Base-by-base conservation (phyloP, 441 rosid genomes). In the Populus hybrid region DNA sequence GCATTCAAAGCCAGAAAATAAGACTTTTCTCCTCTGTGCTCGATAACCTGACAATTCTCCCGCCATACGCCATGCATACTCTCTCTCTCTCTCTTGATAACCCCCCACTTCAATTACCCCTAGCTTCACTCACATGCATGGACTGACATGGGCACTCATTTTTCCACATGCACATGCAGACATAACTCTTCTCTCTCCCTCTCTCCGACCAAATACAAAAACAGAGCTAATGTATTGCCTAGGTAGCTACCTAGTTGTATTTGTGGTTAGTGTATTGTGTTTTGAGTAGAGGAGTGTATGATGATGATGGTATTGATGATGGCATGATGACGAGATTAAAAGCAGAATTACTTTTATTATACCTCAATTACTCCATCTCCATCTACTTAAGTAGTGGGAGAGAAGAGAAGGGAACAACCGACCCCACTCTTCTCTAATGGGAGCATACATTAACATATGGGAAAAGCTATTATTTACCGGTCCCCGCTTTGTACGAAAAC, bases 151-250 rank as follows among this genome's bases (percentile, higher is more conserved):
- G 30, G 75, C 86, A 87, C 89, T 88, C 90, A 86, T 89, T 84
- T 78, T 73, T 70, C 82, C 89, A 86, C 90, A 87, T 91, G 90
- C 90, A 83, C 94, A 86, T 89, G 87, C 89, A 85, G 80, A 79
- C 72, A 34, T 50, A 59, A 7, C 30, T 9, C 68, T 50, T 53
- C 57, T 24, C 77, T 63, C 72, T 71, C 70, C 69, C 79, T 4
- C 72, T 36, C 50, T 6, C 38, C 16, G 46, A n/a, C 66, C 66
- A 63, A 23, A 63, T 21, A 21, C 28, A 23, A 14, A 9, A 21
- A 9, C 66, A 63, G 10, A 24, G 3, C 6, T 21, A 30, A 9
- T 16, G 23, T 72, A 30, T 6, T 18, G 26, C 19, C 57, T 36
- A 21, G 21, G 26, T 40, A 46, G 14, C 36, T 2, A 18, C 36